phyloP scores from a whole-genome alignment of 2,329 filamentous ascomycete species.

The Apiospora hydei region DNA sequence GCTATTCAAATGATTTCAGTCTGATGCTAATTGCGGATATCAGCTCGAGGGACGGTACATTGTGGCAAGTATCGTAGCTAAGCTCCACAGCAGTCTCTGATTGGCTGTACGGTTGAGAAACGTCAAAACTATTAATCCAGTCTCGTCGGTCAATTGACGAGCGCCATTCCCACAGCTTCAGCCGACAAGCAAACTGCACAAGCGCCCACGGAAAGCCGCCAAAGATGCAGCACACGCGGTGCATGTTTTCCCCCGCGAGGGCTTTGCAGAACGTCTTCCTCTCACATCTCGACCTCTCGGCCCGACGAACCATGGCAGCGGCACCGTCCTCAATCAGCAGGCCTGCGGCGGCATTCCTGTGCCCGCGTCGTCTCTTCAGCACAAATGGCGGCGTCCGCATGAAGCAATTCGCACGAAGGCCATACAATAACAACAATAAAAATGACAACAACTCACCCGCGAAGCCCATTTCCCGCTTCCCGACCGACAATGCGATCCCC shows the following conservation, averaged over 20 bases:
- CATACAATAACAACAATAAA: not conserved
- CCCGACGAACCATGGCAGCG: slow-evolving; percentile 29
- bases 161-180: slow-evolving; percentile 14
- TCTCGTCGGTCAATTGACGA: not conserved
- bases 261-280: slow-evolving; percentile 40
- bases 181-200: not conserved
- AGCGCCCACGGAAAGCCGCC: not conserved
- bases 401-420: slow-evolving; percentile 23
- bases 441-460: slow-evolving; percentile 38
- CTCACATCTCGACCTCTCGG: slow-evolving; percentile 26
- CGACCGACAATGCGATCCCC: slow-evolving; percentile 57
- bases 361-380: slow-evolving; percentile 30
- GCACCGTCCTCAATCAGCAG: slow-evolving; percentile 4
- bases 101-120: slow-evolving; percentile 25
- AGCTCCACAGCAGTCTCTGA: slow-evolving; percentile 22
- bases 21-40: not conserved
- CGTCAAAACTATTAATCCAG: not conserved
- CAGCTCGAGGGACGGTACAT: not conserved
- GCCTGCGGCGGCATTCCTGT: slow-evolving; percentile 25
- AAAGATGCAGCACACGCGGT: slow-evolving; percentile 37
- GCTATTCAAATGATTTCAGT: not conserved
- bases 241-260: slow-evolving; percentile 38
- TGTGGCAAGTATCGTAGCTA: not conserved
- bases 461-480: slow-evolving; percentile 28
- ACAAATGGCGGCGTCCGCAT: slow-evolving; percentile 21